Base-by-base conservation (phyloP, 768 basidiomycete genomes). In the Mycena filopes region DNA sequence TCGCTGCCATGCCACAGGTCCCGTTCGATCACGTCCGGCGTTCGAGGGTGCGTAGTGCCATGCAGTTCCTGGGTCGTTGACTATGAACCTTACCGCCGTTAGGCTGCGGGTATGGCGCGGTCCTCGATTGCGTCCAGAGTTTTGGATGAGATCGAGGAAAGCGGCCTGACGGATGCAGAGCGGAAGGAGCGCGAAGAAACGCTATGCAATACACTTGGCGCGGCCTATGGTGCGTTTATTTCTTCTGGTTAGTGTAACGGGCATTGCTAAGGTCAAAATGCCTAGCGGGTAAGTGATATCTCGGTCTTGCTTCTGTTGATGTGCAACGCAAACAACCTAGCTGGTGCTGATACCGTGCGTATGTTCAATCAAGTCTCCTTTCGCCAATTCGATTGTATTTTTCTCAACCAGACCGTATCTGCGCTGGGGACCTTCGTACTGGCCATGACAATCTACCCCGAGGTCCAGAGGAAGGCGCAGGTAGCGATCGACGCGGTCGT, bases 401-500 rank as follows among this genome's bases (percentile, higher is more conserved):
- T 23, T 13, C 11, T 55, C 7, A 42, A n/a, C 12, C 42, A 68
- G 70, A 71, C 70, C 7, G 48, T 66, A 16, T 60, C 67, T 23
- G 55, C 59, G 2, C 46, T 70, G 25, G 46, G 49, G 20, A 63
- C 60, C 0, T 68, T 73, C 47, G 55, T 70, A 9, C 66, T 73
- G 9, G 72, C 69, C 7, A 68, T 73, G 66, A 54, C 64, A 15
- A 33, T 58, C 25, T 55, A 68, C 54, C 72, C 72, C 2, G 64
- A 60, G 1, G 31, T 66, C 5, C 64, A 68, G 42, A 54, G 46
- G 36, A 67, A 57, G 41, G 72, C 71, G 2, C 73, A 73, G 48
- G 68, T 46, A 6, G 76, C 76, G 25, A 45, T 76, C 2, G 76
- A 77, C 43, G 55, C 25, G 0, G 66, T 68, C 7, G 38, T 73